Conservation (phyloP, 139 green algal genomes). For the Coelastrella sp. region DNA sequence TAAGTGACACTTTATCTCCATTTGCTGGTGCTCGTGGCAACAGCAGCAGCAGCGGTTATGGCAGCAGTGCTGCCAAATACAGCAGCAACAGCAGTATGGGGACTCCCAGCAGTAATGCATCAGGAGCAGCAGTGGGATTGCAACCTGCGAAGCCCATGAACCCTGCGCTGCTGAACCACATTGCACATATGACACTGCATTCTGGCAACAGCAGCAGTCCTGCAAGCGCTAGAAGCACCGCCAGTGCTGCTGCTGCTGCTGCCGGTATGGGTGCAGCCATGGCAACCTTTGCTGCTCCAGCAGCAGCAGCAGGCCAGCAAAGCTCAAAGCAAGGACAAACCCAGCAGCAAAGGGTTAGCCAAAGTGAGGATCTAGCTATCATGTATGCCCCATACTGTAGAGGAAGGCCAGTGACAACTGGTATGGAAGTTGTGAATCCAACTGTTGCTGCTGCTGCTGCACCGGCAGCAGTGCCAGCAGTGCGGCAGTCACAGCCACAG, state of each 20-base stretch:
- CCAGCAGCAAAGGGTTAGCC: not conserved
- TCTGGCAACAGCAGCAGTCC: not conserved
- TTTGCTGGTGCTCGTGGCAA: not conserved
- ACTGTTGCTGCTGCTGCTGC: not conserved
- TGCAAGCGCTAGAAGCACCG: not conserved
- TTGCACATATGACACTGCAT: slow-evolving; percentile 7
- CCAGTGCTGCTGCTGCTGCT: not conserved
- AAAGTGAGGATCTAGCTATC: not conserved
- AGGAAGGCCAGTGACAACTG: not conserved
- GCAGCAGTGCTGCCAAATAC: not conserved
- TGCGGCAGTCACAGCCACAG: not conserved
- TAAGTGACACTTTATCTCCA: not conserved
- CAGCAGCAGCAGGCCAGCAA: not conserved
- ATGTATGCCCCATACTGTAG: not conserved
- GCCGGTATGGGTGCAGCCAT: too few relatives aligned
- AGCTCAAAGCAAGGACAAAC: not conserved
- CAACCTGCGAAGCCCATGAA: too few relatives aligned
- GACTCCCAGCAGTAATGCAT: not conserved
- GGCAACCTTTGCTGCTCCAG: not conserved
- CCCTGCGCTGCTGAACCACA: not conserved
- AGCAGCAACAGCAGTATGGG: not conserved
- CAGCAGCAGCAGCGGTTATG: not conserved
- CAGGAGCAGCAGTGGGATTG: not conserved
- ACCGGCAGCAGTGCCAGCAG: not conserved
- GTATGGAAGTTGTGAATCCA: not conserved